phyloP scores from a whole-genome alignment of 2,329 filamentous ascomycete genomes.

The Claviceps pusilla region DNA sequence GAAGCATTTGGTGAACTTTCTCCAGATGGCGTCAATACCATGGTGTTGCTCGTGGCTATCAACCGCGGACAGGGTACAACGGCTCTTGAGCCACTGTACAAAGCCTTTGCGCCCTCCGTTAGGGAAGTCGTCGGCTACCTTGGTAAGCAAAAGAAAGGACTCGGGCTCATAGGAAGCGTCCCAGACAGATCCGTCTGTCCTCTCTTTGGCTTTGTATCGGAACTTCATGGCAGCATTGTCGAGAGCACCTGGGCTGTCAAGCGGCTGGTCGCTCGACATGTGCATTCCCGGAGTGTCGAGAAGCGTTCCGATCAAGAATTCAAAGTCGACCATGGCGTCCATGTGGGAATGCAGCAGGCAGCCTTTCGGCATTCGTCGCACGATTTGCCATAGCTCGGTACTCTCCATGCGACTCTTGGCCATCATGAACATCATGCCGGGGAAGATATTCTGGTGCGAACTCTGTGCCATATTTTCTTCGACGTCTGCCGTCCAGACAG shows the following conservation, averaged over 20 bases:
- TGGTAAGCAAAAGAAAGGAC: conserved; percentile 40
- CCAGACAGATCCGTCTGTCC: conserved; percentile 47
- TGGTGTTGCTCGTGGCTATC: conserved; percentile 70
- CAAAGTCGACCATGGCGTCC: conserved; percentile 80
- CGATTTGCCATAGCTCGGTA: conserved; percentile 73
- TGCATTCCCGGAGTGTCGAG: conserved; percentile 61
- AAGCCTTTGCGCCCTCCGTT: conserved; percentile 58
- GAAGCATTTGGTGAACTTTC: conserved; percentile 65
- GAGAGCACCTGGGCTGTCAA: conserved; percentile 38
- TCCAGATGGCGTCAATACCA: conserved; percentile 72
- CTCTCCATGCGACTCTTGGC: conserved; percentile 76
- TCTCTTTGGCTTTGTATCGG: conserved; percentile 35
- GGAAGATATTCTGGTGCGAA: conserved; percentile 52
- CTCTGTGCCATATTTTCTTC: conserved; percentile 54
- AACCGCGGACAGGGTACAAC: conserved; percentile 54
- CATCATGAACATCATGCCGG: conserved; percentile 85
- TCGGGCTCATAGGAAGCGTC: conserved; percentile 42
- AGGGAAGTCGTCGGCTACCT: conserved; percentile 62
- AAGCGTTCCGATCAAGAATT: conserved; percentile 60
- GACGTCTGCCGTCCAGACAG: conserved; percentile 60
- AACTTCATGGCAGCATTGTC: conserved; percentile 46
- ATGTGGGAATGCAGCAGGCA: conserved; percentile 73
- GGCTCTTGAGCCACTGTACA: conserved; percentile 57
- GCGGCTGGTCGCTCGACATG: conserved; percentile 43
- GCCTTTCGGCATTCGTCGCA: conserved; percentile 79